Conservation (phyloP, 345 rosid genomes). For the Syzygium aromaticum region DNA sequence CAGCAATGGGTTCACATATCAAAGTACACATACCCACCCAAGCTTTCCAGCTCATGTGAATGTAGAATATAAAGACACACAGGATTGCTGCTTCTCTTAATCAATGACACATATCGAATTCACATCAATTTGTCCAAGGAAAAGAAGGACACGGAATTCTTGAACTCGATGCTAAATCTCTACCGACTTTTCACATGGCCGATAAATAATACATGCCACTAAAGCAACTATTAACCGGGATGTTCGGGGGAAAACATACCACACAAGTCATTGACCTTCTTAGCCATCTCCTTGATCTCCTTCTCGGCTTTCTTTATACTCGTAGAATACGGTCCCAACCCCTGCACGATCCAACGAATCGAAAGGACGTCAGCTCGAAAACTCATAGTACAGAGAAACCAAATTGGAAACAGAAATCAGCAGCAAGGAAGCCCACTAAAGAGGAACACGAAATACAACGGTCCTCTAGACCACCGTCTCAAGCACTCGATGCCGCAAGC, state of each 20-base stretch:
- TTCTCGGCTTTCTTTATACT: slow-evolving; percentile 86
- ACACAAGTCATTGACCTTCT: slow-evolving; percentile 79
- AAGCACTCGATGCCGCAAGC: neutral
- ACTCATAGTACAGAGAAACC: neutral
- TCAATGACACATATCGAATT: neutral
- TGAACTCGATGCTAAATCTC: neutral
- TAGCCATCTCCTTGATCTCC: slow-evolving; percentile 85
- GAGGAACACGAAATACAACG: neutral
- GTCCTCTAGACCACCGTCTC: neutral
- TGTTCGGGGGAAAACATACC: slow-evolving; percentile 31
- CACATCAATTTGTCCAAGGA: neutral
- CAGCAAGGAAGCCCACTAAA: neutral
- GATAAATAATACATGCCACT: neutral
- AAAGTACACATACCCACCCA: neutral
- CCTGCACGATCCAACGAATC: slow-evolving; percentile 29
- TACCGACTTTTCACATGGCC: neutral
- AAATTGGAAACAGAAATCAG: neutral
- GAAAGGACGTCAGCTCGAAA: neutral
- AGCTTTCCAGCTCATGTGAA: neutral
- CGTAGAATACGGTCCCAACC: slow-evolving; percentile 84
- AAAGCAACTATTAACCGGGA: neutral
- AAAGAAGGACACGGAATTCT: neutral
- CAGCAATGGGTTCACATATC: neutral
- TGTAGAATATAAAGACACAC: neutral
- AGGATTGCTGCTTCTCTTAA: neutral